These are phyloP conservation scores for Schwanniomyces yamadae DNA, from an alignment of 805 yeast species.

Conservation along the genomic window DNA sequence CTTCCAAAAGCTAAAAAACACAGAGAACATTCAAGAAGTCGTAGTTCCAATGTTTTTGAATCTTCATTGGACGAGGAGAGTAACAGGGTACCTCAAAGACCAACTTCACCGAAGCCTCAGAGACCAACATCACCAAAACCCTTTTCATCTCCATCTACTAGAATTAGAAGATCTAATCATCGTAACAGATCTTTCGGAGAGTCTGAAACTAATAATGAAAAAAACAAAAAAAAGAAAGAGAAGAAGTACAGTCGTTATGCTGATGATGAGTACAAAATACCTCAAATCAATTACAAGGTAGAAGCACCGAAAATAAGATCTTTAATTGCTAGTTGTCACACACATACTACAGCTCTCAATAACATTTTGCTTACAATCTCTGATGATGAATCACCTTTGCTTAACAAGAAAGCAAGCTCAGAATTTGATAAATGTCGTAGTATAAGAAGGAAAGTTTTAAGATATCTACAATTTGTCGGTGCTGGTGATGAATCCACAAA, in stretches of 20 bases:
- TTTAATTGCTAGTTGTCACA: constrained; percentile 71
- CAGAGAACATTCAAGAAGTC: constrained; percentile 8
- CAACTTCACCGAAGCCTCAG: constrained; percentile 5
- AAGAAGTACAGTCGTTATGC: constrained; percentile 28
- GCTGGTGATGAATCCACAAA: constrained; percentile 38
- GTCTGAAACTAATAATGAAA: constrained; percentile 5
- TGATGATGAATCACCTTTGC: constrained; percentile 58
- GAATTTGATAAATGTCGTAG: constrained; percentile 74
- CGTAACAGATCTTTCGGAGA: background rate
- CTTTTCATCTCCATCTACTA: constrained; percentile 21
- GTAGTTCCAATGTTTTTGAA: constrained; percentile 8
- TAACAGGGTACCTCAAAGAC: constrained; percentile 2
- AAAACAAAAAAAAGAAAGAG: constrained; percentile 11
- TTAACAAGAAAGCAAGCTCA: constrained; percentile 57
- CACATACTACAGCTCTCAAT: constrained; percentile 66
- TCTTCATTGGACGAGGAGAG: constrained; percentile 2
- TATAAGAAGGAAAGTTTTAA: constrained; percentile 72
- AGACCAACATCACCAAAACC: constrained; percentile 4
- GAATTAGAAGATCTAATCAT: no score
- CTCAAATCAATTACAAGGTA: constrained; percentile 62
- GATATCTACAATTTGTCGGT: constrained; percentile 80
- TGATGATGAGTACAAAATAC: constrained; percentile 57
- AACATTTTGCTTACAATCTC: constrained; percentile 45
- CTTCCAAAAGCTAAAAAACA: constrained; percentile 36
- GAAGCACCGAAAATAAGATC: constrained; percentile 72